Conservation (phyloP, 768 basidiomycete genomes). For the Ramaria sp. region DNA sequence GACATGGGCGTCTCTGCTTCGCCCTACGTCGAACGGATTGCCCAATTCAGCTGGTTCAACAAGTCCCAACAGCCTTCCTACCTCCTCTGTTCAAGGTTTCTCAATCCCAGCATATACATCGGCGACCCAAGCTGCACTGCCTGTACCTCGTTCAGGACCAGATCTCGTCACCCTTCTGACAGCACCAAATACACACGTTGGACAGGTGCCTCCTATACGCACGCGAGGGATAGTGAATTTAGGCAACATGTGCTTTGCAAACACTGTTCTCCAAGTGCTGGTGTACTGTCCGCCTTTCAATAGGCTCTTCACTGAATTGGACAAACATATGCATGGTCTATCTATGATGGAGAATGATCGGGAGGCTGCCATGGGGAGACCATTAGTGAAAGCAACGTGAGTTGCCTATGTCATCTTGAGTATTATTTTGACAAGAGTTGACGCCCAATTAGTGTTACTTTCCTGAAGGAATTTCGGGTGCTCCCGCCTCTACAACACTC, state of each 20-base stretch:
- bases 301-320: slow-evolving; percentile 63
- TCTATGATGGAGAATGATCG: slow-evolving; percentile 10
- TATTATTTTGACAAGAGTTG: neutral
- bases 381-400: slow-evolving; percentile 33
- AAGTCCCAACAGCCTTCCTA: slow-evolving; percentile 44
- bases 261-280: slow-evolving; percentile 84
- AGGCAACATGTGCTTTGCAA: slow-evolving; percentile 98
- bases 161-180: slow-evolving; percentile 49
- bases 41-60: slow-evolving; percentile 38
- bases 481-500: neutral
- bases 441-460: slow-evolving; percentile 37
- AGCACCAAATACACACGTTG: slow-evolving; percentile 9
- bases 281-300: slow-evolving; percentile 86
- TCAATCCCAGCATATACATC: slow-evolving; percentile 43
- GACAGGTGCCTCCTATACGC: slow-evolving; percentile 29
- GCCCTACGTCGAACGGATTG: slow-evolving; percentile 29
- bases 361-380: slow-evolving; percentile 6
- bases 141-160: slow-evolving; percentile 30
- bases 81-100: slow-evolving; percentile 62
- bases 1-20: slow-evolving; percentile 69
- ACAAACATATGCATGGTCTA: slow-evolving; percentile 33
- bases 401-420: slow-evolving; percentile 10
- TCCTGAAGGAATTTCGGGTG: slow-evolving; percentile 67
- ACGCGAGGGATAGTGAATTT: slow-evolving; percentile 85
- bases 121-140: slow-evolving; percentile 16